Evolutionary conservation across 257 asterid species (phyloP).

Genomic region (Solanum sparsipilum): DNA sequence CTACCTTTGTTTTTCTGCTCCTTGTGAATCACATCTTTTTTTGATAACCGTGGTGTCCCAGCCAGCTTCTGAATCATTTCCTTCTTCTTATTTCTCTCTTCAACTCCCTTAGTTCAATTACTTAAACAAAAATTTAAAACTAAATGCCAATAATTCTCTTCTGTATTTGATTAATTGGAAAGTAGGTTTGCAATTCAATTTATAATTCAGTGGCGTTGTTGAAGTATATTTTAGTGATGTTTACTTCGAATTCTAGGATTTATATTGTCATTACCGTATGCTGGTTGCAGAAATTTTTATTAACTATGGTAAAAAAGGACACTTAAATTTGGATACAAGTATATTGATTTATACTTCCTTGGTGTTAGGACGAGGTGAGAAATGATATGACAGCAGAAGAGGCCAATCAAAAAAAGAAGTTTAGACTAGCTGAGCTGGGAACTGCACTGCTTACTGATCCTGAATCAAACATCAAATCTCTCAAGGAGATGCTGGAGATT

Average conservation of each 20-base stretch:
- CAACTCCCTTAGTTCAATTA: background rate
- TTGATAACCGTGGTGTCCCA: background rate
- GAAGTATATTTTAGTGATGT: background rate
- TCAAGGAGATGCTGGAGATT: constrained; percentile 84
- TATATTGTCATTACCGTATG: background rate
- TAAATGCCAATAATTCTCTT: background rate
- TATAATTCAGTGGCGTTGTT: background rate
- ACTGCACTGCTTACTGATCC: constrained; percentile 79
- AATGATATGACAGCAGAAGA: constrained; percentile 77
- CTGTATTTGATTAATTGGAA: background rate
- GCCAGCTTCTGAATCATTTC: background rate
- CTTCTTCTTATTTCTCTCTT: background rate
- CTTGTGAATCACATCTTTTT: background rate
- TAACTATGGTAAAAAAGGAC: background rate
- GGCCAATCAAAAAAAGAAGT: constrained; percentile 54
- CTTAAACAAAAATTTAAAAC: background rate
- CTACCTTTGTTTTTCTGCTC: background rate
- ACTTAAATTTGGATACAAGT: background rate
- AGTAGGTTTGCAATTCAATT: background rate
- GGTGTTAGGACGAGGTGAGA: constrained; percentile 65
- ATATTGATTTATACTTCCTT: background rate
- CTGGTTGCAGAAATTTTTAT: background rate
- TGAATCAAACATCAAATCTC: constrained; percentile 64
- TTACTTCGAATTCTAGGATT: background rate
- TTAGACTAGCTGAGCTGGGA: constrained; percentile 89